Base-by-base conservation (phyloP, 2,329 filamentous ascomycete genomes). In the Aquanectria penicillioides region DNA sequence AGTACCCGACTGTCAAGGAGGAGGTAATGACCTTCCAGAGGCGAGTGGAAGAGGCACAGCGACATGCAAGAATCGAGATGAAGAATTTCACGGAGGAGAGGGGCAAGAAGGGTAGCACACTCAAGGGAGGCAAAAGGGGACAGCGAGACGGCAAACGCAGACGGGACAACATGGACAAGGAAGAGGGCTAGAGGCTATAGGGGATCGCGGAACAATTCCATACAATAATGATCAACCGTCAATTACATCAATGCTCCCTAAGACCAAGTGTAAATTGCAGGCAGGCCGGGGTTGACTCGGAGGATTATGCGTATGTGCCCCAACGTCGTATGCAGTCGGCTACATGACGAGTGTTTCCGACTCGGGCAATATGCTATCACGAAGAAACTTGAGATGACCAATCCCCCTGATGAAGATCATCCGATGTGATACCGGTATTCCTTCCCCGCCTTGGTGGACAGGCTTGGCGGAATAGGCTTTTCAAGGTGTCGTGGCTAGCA, bases 11-110 rank as follows among this genome's bases (percentile, higher is more conserved):
- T 0, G 86, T 89, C 43, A 92, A 93, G 78, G 92, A 95, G 15
- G 92, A 97, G 72, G 92, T 94, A 1, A 91, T 96, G 86, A 83
- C 94, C 1, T 89, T 97, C 75, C 88, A 88, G 66, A 81, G 86
- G 53, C 83, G 92, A 2, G 91, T 97, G 0, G 88, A 91, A 56
- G 92, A 97, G 74, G 94, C 94, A 0, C 93, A 97, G 74, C 83
- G 92, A 41, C 83, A 91, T 53, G 91, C 94, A 0, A 86, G 91
- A 46, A 86, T 84, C 53, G 89, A 96, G 77, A 91, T 97, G 89
- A 95, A 94, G 81, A 83, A 86, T 52, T 74, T 94, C 65, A 85
- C 91, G 52, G 92, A 96, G 63, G 86, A 88, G 72, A 85, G 84
- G 65, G 85, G 84, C 38, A 83, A 84, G 75, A 83, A 80, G 79